A percentile compares a stretch with the other conserved stretches of the same genome.
Conservation (phyloP, 257 asterid genomes). For the Solanum rostratum region DNA sequence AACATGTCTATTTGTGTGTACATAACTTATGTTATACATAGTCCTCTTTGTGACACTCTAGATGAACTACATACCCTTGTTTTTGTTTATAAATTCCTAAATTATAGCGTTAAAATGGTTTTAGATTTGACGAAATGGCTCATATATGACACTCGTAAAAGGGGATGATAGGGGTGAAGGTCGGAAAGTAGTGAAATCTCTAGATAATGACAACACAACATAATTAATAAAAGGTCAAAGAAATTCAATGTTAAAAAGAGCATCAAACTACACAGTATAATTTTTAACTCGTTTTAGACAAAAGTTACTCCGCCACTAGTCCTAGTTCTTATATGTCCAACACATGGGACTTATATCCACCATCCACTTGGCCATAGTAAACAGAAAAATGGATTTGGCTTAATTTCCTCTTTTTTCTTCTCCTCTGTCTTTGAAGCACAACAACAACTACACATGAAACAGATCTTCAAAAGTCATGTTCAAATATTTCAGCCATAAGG, state of each 20-base stretch:
- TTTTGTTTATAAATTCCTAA: too few species aligned
- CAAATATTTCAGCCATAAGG: neutral
- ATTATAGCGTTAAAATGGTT: too few species aligned
- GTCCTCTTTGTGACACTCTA: neutral
- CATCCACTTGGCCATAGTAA: neutral
- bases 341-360: neutral
- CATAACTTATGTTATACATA: neutral
- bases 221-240: neutral
- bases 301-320: neutral
- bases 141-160: too few species aligned
- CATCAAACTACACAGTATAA: neutral
- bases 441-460: conserved; percentile 27
- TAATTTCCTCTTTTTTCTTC: conserved; percentile 15
- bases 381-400: conserved; percentile 24
- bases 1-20: neutral
- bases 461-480: neutral
- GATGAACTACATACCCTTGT: neutral
- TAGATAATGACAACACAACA: neutral
- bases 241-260: neutral
- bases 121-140: too few species aligned
- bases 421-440: conserved; percentile 10
- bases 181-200: neutral
- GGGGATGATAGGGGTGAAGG: neutral
- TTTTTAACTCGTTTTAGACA: neutral
- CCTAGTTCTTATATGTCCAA: neutral